Conservation (phyloP, 1,139 yeast species). For the Candida neerlandica region DNA sequence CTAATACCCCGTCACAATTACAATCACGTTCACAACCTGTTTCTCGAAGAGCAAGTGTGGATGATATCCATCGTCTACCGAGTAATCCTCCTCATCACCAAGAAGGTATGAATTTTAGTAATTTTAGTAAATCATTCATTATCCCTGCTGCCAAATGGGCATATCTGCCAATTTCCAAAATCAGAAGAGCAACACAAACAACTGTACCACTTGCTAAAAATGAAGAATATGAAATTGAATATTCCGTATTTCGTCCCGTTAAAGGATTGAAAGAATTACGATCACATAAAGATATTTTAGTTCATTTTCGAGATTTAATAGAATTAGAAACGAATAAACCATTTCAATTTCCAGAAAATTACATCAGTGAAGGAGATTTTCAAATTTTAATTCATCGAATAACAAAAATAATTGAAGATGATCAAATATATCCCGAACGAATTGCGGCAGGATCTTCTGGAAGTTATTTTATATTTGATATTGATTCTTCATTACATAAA, state of each 20-base stretch:
- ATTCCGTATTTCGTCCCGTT: conserved; percentile 28
- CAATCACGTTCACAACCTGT: conserved; percentile 15
- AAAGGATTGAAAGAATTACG: conserved; percentile 19
- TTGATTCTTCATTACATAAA: conserved; percentile 16
- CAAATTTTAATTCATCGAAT: conserved; percentile 22
- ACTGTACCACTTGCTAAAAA: conserved; percentile 2
- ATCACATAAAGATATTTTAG: conserved; percentile 20
- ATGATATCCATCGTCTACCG: conserved; percentile 12
- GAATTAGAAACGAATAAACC: conserved; percentile 13
- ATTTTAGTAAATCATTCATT: conserved; percentile 26
- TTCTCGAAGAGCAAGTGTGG: conserved; percentile 15
- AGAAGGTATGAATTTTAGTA: conserved; percentile 16
- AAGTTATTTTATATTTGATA: conserved; percentile 56
- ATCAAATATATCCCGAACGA: conserved; percentile 44
- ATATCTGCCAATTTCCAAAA: conserved; percentile 21
- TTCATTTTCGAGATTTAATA: conserved; percentile 18
- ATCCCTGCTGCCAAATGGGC: conserved; percentile 35
- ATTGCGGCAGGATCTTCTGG: conserved; percentile 74
- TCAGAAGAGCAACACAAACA: conserved; percentile 7
- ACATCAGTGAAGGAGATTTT: conserved; percentile 24
- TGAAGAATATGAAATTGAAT: conserved; percentile 27
- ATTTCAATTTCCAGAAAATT: conserved; percentile 24
- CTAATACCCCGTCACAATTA: conserved; percentile 11
- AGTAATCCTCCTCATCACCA: neutral
- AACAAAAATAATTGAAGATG: conserved; percentile 27